Conservation (phyloP, 768 basidiomycete genomes). For the Porphyrellus cyaneotinctus region DNA sequence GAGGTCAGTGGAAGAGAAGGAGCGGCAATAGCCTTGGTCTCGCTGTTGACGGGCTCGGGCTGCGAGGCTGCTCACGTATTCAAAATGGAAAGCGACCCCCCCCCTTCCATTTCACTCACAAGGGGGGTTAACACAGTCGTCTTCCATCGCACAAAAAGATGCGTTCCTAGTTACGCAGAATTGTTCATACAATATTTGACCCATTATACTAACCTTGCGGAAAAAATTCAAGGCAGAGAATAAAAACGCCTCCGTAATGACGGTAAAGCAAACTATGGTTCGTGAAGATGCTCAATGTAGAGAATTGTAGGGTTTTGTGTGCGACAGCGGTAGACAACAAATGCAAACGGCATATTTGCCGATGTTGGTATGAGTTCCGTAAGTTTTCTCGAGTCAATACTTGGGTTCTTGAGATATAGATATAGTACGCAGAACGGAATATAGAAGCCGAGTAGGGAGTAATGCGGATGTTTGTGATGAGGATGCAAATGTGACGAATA, state of each 20-base stretch:
- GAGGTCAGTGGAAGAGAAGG: conserved; percentile 19
- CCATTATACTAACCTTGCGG: conserved; percentile 16
- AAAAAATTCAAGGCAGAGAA: conserved; percentile 6
- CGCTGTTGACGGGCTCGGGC: conserved; percentile 21
- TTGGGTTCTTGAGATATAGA: conserved; percentile 35
- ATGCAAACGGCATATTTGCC: conserved; percentile 27
- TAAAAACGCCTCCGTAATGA: conserved; percentile 15
- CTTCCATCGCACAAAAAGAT: background rate
- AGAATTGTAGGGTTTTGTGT: conserved; percentile 22
- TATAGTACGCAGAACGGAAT: conserved; percentile 32
- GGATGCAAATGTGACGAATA: conserved; percentile 18
- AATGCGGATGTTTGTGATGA: conserved; percentile 27
- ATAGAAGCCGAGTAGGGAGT: conserved; percentile 26
- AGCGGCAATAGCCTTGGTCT: conserved; percentile 21
- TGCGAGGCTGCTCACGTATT: conserved; percentile 21
- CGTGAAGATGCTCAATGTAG: conserved; percentile 28
- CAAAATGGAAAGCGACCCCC: conserved; percentile 29
- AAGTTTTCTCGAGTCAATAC: conserved; percentile 29
- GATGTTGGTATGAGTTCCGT: conserved; percentile 33
- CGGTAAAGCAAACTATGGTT: conserved; percentile 19
- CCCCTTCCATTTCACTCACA: conserved; percentile 17
- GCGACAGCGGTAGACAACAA: conserved; percentile 32
- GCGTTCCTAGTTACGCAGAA: background rate
- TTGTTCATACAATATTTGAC: conserved; percentile 6
- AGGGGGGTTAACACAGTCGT: conserved; percentile 11